Evolutionary conservation across 345 rosid species (phyloP), one percentile per base, ranked within the genome.

Genomic region (Acer negundo): DNA sequence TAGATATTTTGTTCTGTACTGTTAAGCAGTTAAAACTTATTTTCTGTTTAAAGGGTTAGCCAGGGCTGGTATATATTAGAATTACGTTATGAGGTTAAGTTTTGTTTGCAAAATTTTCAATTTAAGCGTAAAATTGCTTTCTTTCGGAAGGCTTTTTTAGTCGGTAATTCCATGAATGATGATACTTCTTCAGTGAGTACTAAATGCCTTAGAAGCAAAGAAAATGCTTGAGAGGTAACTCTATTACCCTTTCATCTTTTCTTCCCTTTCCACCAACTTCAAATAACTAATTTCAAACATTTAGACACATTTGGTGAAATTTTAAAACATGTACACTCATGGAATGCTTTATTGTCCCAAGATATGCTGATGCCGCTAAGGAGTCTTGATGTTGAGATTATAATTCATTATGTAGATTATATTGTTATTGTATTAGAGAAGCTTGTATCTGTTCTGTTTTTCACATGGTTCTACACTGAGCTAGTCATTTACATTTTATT

Each of bases 381-480:
- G 63, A 59, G 63, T 59, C 26, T 59, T 59, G 63, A 59, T 59
- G 58, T 53, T 53, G n/a, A 53, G n/a, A 53, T 15, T 53, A 53
- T 19, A 12, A 2, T 53, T 53, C n/a, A 4, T 53, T 16, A 17
- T 9, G 10, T 53, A 16, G n/a, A 53, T 16, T 15, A 17, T 46
- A 46, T 10, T 46, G 49, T 46, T 46, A 46, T 46, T 10, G 15
- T 1, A 1, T 46, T 10, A 46, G 0, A 42, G 0, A 46, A 46
- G 3, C 10, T 9, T 46, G 49, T 46, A 10, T 46, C 10, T 46
- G 12, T 46, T 46, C 46, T 42, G 46, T 42, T 42, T 42, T 1
- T 42, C 46, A 10, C 49, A 10, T 46, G 49, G 49, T 2, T 9
- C 49, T 10, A 46, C 49, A 9, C 2, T 46, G 49, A 46, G 15